Percentiles rank a stretch among this genome's conserved stretches.
Conservation (phyloP, 1,284 basidiomycete species). For the Fomitopsis pinicola region DNA sequence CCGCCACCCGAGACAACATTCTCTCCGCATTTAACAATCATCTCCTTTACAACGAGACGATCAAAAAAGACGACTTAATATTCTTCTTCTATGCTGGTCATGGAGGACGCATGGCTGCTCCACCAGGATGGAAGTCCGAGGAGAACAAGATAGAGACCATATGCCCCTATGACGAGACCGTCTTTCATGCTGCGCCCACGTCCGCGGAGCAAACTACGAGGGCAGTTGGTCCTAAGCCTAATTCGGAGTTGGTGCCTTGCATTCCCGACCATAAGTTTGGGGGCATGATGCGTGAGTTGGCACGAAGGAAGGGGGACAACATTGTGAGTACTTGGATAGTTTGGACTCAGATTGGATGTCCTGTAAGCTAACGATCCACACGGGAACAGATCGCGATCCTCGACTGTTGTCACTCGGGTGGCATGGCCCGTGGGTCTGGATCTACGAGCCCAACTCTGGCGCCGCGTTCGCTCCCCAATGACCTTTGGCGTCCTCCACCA, state of each 20-base stretch:
- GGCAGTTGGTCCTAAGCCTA: too few relatives aligned
- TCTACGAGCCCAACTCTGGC: neutral
- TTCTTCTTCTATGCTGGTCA: slow-evolving; percentile 8
- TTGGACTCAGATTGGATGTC: too few relatives aligned
- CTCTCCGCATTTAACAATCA: neutral
- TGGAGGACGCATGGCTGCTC: neutral
- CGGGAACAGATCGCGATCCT: slow-evolving; percentile 1
- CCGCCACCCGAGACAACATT: neutral
- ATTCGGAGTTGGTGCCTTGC: neutral
- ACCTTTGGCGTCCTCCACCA: neutral
- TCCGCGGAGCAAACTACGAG: neutral
- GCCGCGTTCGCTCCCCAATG: neutral
- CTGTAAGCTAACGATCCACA: too few relatives aligned
- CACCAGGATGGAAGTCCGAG: neutral
- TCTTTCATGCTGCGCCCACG: too few relatives aligned
- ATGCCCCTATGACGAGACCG: slow-evolving; percentile 2
- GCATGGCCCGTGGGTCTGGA: neutral
- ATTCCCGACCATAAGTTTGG: slow-evolving; percentile 7
- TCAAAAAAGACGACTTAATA: neutral
- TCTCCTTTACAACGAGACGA: neutral
- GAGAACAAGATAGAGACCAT: slow-evolving; percentile 3
- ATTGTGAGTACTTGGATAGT: neutral
- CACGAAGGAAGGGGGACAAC: slow-evolving; percentile 8
- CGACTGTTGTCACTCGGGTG: neutral
- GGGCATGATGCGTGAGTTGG: slow-evolving; percentile 1